These are phyloP conservation scores for Fusarium sp. DNA, from an alignment of 2,329 filamentous ascomycete species.

Conservation along the genomic window DNA sequence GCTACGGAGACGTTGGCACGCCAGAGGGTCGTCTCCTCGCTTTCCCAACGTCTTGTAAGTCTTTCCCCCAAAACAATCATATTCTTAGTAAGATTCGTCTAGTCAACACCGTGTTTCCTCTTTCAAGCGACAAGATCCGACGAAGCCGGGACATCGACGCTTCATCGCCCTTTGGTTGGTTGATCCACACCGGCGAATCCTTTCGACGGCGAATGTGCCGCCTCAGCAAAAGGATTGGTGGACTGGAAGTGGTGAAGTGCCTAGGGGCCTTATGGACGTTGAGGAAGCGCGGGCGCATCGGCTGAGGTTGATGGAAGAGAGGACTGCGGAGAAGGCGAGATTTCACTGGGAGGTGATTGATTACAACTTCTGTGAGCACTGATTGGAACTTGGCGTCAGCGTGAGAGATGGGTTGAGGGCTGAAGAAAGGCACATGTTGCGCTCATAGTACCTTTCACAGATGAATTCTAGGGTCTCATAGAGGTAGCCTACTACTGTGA, in stretches of 20 bases:
- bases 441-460: fast-evolving
- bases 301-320: not conserved
- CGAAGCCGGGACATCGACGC: not conserved
- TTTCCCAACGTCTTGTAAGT: not conserved
- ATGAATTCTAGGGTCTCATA: fast-evolving
- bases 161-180: conserved; percentile 1
- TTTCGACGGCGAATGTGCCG: not conserved
- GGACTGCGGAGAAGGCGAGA: not conserved
- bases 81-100: fast-evolving
- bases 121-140: not conserved
- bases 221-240: not conserved
- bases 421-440: not conserved
- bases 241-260: not conserved
- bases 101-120: not conserved
- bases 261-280: not conserved
- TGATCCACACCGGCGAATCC: not conserved
- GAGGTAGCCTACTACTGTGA: not conserved
- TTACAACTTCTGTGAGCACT: conserved; percentile 1
- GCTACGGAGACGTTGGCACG: not conserved
- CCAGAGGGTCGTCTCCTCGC: not conserved
- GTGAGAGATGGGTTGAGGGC: fast-evolving
- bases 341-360: fast-evolving
- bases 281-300: not conserved
- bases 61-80: fast-evolving
- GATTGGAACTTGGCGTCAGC: not conserved